Base-by-base conservation (phyloP, 78 protist genomes). In the Dictyostelium intermedium region DNA sequence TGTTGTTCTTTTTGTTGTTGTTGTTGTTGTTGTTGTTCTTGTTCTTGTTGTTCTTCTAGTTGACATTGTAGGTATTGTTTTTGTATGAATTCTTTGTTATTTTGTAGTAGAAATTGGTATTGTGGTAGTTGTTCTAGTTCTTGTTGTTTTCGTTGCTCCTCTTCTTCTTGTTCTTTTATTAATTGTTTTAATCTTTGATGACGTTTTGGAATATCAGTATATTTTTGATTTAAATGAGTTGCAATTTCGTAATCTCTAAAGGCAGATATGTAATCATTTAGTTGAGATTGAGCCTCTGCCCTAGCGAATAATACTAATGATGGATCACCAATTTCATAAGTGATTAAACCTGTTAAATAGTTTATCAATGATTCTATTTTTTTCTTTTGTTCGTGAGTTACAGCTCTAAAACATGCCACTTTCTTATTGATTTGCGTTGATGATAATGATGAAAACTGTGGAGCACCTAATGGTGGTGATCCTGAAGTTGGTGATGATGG, bases 221-320 rank as follows among this genome's bases (percentile, higher is more conserved):
- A 34, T 37, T 37, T 37, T 41, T 60, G 79, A 83, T 41, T 72
- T 35, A 66, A 35, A 27, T 41, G 30, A 18, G 45, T 30, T 14
- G 73, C 89, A 18, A 11, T 30, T 39, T 83, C 79, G 27, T 27
- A 89, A 32, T 89, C 94, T 25, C 47, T 32, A n/a, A 80, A 9
- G 11, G 87, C 82, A 47, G 27, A 37, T 35, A 27, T 23, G 9
- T 39, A 70, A 16, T 63, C 41, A 45, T 35, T 78, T 14, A 89
- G 32, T 80, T 69, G 94, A 13, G 83, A 23, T 35, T 89, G 30
- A 20, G 45, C 94, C 34, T 89, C 94, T 4, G 81, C 94, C 69
- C 94, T 80, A 1, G 86, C 25, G 2, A 89, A 50, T 30, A 63
- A 47, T 5, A 84, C 13, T 3, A 32, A 20, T 30, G 80, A 50